Conservation (phyloP, 495 filamentous ascomycete species). For the Penicillium waksmanii region DNA sequence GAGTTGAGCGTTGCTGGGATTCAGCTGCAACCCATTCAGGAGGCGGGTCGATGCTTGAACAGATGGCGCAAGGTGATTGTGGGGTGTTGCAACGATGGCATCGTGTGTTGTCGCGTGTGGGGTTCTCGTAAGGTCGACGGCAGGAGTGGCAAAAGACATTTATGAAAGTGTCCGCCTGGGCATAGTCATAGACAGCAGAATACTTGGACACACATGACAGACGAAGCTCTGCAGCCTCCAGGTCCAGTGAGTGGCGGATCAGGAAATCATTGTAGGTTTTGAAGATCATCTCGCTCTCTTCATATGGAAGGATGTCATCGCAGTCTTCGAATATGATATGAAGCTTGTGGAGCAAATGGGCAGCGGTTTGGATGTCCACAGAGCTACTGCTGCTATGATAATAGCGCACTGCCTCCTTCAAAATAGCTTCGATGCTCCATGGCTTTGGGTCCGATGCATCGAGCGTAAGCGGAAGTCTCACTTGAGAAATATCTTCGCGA, state of each 20-base stretch:
- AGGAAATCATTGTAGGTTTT: conserved; percentile 68
- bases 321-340: conserved; percentile 45
- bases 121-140: conserved; percentile 50
- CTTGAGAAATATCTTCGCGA: conserved; percentile 28
- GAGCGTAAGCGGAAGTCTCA: conserved; percentile 36
- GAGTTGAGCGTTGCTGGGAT: conserved; percentile 14
- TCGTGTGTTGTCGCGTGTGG: conserved; percentile 43
- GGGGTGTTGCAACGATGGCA: conserved; percentile 49
- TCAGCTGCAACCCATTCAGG: conserved; percentile 50
- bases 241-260: conserved; percentile 63
- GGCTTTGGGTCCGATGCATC: conserved; percentile 42
- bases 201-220: conserved; percentile 66
- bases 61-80: conserved; percentile 50
- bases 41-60: conserved; percentile 50
- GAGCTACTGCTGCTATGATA: conserved; percentile 46
- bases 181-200: conserved; percentile 61
- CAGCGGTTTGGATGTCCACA: conserved; percentile 51
- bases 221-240: conserved; percentile 70
- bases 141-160: conserved; percentile 53
- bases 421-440: conserved; percentile 53
- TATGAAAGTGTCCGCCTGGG: conserved; percentile 52
- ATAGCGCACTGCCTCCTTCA: conserved; percentile 48
- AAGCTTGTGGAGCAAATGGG: conserved; percentile 50
- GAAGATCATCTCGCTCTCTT: conserved; percentile 56
- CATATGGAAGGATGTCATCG: conserved; percentile 47